Base-by-base conservation (phyloP, 2,329 filamentous ascomycete species). In the Hypomyces rosellus region DNA sequence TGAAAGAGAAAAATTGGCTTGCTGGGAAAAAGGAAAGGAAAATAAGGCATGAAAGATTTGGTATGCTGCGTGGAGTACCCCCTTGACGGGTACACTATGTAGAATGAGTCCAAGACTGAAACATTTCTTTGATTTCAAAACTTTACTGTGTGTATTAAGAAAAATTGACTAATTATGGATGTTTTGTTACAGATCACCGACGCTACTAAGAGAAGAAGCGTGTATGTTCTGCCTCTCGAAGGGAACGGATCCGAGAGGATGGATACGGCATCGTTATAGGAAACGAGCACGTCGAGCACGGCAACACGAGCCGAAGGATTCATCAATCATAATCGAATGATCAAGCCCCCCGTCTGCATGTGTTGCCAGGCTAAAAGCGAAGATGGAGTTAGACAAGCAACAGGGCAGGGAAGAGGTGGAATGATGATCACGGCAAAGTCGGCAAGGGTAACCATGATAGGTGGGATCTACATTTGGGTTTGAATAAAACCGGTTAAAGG, bases 101-200 rank as follows among this genome's bases (percentile, higher is more conserved):
- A 63, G 61, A 61, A 58, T 52, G 55, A 56, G 57, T 55, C 39
- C 55, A 34, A 45, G 54, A 54, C 59, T 56, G 54, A 54, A 54
- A 53, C 46, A 43, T 54, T 55, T 54, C 51, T 46, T 48, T 56
- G 49, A 36, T 45, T 49, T 53, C 38, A 43, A 44, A 49, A 49
- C 30, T 48, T 48, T 55, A 48, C n/a, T 37, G 39, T 14, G 37
- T 38, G 38, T 46, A 45, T 37, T 46, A 6, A 45, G 40, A 22
- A 48, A 38, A 13, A n/a, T 25, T 51, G 61, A 67, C 72, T 74
- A 71, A 74, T 70, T 62, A 59, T 56, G 61, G 57, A 63, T 60
- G 53, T 53, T 60, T 59, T 67, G 64, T 69, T 66, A 68, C 65
- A 75, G 72, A 74, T 60, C 68, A 62, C 56, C 69, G 66, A 57